A percentile compares a stretch with the other conserved stretches of the same genome.
phyloP scores from a whole-genome alignment of 192 early-diverging fungal species.

The Podila minutissima region DNA sequence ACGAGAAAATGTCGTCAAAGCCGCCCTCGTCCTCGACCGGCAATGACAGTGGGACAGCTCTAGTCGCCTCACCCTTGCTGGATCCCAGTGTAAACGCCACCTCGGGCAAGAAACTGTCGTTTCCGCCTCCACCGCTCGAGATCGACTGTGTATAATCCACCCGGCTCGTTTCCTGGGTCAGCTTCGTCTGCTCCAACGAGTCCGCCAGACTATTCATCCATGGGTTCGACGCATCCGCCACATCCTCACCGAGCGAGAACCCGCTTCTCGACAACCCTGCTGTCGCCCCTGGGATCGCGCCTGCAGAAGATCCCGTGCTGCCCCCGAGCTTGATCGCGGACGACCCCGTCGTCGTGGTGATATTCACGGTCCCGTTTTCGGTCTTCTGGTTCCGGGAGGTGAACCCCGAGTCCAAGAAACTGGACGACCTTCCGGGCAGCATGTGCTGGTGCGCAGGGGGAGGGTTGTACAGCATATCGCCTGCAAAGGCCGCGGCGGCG shows the following conservation, averaged over 20 bases:
- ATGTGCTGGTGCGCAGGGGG: background rate
- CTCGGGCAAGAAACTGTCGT: constrained; percentile 7
- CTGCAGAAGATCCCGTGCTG: background rate
- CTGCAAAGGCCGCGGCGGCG: constrained; percentile 38
- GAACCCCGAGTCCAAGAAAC: constrained; percentile 29
- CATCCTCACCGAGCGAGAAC: constrained; percentile 47
- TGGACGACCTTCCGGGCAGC: constrained; percentile 4
- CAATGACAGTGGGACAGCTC: background rate
- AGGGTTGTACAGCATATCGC: constrained; percentile 18
- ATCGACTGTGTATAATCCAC: constrained; percentile 39
- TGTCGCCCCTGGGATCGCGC: background rate
- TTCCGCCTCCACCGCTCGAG: background rate
- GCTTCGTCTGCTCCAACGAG: constrained; percentile 20
- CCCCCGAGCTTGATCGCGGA: background rate
- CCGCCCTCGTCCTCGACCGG: constrained; percentile 31
- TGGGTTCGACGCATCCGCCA: constrained; percentile 35
- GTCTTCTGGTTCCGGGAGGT: background rate
- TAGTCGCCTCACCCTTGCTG: background rate
- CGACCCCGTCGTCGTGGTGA: background rate
- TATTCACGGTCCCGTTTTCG: background rate
- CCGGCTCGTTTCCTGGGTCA: background rate
- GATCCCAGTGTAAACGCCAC: constrained; percentile 5
- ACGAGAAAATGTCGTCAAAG: constrained; percentile 34
- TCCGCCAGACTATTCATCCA: constrained; percentile 41
- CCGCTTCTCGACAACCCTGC: constrained; percentile 13